phyloP scores from a whole-genome alignment of 179 eudicot genomes.

The Dionaea muscipula region DNA sequence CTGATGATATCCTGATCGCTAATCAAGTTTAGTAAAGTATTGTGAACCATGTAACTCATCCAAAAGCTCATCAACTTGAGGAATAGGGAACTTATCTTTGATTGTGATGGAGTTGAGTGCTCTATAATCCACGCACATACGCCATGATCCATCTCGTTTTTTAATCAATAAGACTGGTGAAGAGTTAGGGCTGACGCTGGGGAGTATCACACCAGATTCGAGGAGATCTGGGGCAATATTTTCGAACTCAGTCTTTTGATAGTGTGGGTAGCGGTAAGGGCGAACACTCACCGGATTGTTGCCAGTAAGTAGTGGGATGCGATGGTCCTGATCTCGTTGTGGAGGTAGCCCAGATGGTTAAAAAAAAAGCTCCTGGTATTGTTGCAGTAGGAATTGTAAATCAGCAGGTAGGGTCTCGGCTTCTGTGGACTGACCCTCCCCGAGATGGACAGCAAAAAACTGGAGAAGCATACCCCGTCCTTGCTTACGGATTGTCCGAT shows the following conservation, averaged over 20 bases:
- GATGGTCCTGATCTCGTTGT: not conserved
- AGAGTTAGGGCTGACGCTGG: not conserved
- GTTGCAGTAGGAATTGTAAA: too few relatives aligned
- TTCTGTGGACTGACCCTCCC: too few relatives aligned
- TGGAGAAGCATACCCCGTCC: too few relatives aligned
- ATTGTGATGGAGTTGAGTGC: too few relatives aligned
- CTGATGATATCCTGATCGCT: not conserved
- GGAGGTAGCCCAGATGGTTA: not conserved
- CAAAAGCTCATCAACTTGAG: not conserved
- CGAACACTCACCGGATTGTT: not conserved
- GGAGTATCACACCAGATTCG: not conserved
- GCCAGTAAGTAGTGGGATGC: not conserved
- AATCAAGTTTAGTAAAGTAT: not conserved
- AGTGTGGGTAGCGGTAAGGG: not conserved
- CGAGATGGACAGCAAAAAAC: too few relatives aligned
- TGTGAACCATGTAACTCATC: not conserved
- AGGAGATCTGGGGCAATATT: not conserved
- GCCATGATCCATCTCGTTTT: not conserved
- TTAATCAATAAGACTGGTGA: not conserved
- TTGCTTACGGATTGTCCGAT: too few relatives aligned
- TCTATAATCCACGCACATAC: too few relatives aligned
- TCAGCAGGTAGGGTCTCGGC: too few relatives aligned
- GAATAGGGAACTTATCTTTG: conserved; percentile 1
- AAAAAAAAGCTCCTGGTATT: not conserved
- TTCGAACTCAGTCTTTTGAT: not conserved